Evolutionary conservation across 768 basidiomycete species (phyloP).

Genomic region (Leucosporidium creatinivorum): DNA sequence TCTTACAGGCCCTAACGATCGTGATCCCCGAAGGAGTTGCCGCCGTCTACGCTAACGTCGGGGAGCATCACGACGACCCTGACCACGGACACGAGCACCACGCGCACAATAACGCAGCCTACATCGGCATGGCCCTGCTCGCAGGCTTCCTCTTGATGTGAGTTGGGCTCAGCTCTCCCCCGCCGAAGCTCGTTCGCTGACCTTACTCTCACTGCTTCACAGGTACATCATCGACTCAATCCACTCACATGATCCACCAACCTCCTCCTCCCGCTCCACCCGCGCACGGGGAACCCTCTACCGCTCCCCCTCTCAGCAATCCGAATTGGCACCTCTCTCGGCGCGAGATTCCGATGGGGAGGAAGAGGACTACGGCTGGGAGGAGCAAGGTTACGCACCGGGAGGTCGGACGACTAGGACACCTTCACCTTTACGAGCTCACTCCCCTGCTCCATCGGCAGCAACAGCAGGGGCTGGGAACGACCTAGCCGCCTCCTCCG

Average conservation of each 20-base stretch:
- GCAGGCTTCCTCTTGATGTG: slow-evolving; percentile 37
- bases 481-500: neutral
- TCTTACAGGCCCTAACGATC: slow-evolving; percentile 59
- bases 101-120: slow-evolving; percentile 26
- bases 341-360: neutral
- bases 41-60: slow-evolving; percentile 11
- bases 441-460: neutral
- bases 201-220: slow-evolving; percentile 31
- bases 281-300: slow-evolving; percentile 34
- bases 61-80: too few species aligned
- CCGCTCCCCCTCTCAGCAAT: neutral
- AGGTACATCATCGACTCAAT: slow-evolving; percentile 44
- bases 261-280: slow-evolving; percentile 20
- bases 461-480: neutral
- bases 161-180: slow-evolving; percentile 33
- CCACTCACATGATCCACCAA: slow-evolving; percentile 1
- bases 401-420: neutral
- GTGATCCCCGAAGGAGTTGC: slow-evolving; percentile 83
- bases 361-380: neutral
- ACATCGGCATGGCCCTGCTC: slow-evolving; percentile 41
- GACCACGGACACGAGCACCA: slow-evolving; percentile 9
- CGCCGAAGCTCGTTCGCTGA: neutral
- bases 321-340: neutral
- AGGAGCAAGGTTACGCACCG: neutral
- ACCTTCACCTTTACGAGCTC: neutral